Percentiles rank a stretch among this genome's conserved stretches.
Evolutionary conservation across 169 alveolate genomes (phyloP).

Genomic region (Plasmodium sp.): DNA sequence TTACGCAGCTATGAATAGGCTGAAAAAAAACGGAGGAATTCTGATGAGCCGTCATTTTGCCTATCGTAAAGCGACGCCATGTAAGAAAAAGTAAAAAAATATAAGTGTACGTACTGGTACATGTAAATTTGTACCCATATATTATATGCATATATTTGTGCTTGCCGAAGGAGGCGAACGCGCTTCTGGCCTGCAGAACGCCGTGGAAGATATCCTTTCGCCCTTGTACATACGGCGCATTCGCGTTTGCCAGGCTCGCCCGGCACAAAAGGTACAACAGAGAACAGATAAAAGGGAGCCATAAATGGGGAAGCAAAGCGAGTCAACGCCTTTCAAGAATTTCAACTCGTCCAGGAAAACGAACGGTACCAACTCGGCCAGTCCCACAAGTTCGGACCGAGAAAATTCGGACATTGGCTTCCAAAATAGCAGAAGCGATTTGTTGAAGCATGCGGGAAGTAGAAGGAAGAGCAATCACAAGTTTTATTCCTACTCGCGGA

Average conservation of each 20-base stretch:
- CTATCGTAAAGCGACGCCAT: not conserved
- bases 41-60: not conserved
- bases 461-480: not conserved
- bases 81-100: not conserved
- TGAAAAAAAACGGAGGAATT: not conserved
- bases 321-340: not conserved
- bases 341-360: not conserved
- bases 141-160: not conserved
- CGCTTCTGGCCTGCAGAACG: not conserved
- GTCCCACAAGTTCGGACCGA: not conserved
- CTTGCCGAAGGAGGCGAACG: not conserved
- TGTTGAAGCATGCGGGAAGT: not conserved
- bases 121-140: not conserved
- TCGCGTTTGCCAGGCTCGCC: not conserved
- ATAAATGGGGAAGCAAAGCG: not conserved
- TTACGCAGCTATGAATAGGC: not conserved
- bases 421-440: not conserved
- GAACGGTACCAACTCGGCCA: not conserved
- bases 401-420: not conserved
- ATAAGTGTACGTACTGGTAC: not conserved
- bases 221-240: not conserved
- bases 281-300: not conserved
- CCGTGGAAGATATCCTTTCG: not conserved
- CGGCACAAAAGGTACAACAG: not conserved
- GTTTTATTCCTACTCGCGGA: not conserved